These are phyloP conservation scores for Aspergillus cavernicola DNA, from an alignment of 495 filamentous ascomycete species.

Conservation along the genomic window DNA sequence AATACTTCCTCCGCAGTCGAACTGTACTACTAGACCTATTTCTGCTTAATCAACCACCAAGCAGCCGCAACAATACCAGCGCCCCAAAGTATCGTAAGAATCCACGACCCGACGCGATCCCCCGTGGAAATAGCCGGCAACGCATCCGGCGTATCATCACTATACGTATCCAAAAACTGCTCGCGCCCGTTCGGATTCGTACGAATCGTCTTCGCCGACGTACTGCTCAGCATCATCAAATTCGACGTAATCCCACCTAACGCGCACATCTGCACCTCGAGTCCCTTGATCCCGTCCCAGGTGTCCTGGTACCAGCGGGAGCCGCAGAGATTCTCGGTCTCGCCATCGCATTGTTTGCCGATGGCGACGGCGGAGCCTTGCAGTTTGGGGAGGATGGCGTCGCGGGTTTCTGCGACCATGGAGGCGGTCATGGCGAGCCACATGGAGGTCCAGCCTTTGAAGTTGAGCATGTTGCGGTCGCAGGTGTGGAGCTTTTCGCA, in stretches of 20 bases:
- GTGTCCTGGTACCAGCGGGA: constrained; percentile 59
- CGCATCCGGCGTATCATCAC: constrained; percentile 19
- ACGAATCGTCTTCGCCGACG: constrained; percentile 14
- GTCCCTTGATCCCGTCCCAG: constrained; percentile 60
- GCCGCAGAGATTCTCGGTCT: constrained; percentile 59
- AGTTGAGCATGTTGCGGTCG: constrained; percentile 65
- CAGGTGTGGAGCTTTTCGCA: constrained; percentile 62
- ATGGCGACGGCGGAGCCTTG: constrained; percentile 60
- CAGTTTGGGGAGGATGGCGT: constrained; percentile 58
- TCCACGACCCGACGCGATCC: constrained; percentile 62
- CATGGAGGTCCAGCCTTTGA: constrained; percentile 72
- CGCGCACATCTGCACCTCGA: constrained; percentile 46
- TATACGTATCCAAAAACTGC: constrained; percentile 22
- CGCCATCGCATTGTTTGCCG: constrained; percentile 57
- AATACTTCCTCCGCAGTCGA: too few species aligned
- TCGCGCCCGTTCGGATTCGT: constrained; percentile 19
- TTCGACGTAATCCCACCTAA: constrained; percentile 50
- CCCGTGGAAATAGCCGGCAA: constrained; percentile 39
- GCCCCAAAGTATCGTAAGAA: constrained; percentile 58
- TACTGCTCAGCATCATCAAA: constrained; percentile 14
- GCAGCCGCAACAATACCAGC: constrained; percentile 28
- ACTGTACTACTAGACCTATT: too few species aligned
- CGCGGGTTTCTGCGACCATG: constrained; percentile 52
- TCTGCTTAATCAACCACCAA: constrained; percentile 27
- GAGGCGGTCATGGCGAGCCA: constrained; percentile 72